Evolutionary conservation across 2,329 filamentous ascomycete genomes (phyloP), one percentile per base, ranked within the genome.

Genomic region (Sphaerostilbella broomeana): DNA sequence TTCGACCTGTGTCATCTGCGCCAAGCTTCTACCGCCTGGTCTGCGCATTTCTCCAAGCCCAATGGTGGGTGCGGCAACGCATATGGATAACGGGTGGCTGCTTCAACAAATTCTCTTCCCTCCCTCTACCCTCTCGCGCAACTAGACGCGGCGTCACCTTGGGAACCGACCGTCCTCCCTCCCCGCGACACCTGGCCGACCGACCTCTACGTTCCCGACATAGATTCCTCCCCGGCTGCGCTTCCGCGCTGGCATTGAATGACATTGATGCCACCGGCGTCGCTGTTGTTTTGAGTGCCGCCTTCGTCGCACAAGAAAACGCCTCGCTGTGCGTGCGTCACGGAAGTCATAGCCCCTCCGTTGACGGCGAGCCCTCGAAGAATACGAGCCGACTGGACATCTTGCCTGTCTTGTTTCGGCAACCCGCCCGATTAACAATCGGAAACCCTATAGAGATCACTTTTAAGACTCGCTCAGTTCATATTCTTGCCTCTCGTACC

Each of bases 301-400:
- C 47, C 53, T 42, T 47, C 41, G 55, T 52, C 50, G 44, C 45
- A 52, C 51, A 42, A 35, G 45, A 47, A n/a, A 43, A 45, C 45
- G 42, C 49, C 49, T 46, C 34, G 36, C 38, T 44, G 38, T 42
- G 38, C 29, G 25, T 35, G 39, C 50, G 42, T 47, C 47, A 13
- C 24, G 42, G 30, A 47, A 40, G 43, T 45, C 46, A 57, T 54
- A 51, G 40, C 44, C 47, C 48, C 43, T 24, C 34, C 39, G 42
- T 38, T 47, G 20, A 39, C 41, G 32, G 34, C 34, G 44, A 33
- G 19, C 25, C 21, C 25, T 38, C 20, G 41, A 20, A 53, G 50
- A 54, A 60, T 60, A 61, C 58, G 58, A 60, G 54, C 49, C 47
- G 34, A 43, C 43, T 47, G 51, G 52, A 51, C 46, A 47, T 51